Evolutionary conservation across 306 rosid genomes (phyloP), one percentile per base, ranked within the genome.

Genomic region (Quercus engelmannii): DNA sequence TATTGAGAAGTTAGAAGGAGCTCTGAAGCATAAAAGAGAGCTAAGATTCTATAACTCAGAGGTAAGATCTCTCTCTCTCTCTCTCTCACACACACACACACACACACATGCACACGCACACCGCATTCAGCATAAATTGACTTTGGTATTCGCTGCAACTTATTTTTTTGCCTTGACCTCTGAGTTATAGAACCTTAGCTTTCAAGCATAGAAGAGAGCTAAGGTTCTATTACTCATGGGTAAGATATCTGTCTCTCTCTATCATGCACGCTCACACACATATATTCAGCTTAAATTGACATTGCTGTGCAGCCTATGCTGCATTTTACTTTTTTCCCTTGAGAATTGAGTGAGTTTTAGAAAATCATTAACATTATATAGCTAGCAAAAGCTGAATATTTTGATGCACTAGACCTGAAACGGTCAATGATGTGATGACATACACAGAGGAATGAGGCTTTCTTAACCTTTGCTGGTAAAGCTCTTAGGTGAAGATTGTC

Each of bases 21-120:
- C 97, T 76, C 80, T 83, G 76, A 74, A 87, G 55, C 92, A 89
- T 54, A 84, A 72, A 82, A 89, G 99, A 82, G 95, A 96, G 75
- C 96, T 93, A 41, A 81, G 83, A 76, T 96, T 91, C 87, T 96
- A 96, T 26, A 96, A 93, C 86, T 96, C 99, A 12, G 89, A 96
- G 94, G 99, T 89, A 80, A 72, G 73, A 51, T 63, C 71, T 74
- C 3, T 5, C 19, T 73, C 5, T 28, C 63, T 17, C 28, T 56
- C 4, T 0, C 41, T 35, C 41, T 35, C 41, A 5, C 41, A 6
- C 41, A 1, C 41, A 0, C 38, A 1, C 41, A 5, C 41, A 1
- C 38, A 5, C 6, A 1, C 9, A 6, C 43, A 35, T 2, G 0
- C 43, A 7, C 10, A 1, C 2, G 0, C 43, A 35, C 43, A 6